Base-by-base conservation (phyloP, 495 filamentous ascomycete genomes). In the Xeromyces bisporus region DNA sequence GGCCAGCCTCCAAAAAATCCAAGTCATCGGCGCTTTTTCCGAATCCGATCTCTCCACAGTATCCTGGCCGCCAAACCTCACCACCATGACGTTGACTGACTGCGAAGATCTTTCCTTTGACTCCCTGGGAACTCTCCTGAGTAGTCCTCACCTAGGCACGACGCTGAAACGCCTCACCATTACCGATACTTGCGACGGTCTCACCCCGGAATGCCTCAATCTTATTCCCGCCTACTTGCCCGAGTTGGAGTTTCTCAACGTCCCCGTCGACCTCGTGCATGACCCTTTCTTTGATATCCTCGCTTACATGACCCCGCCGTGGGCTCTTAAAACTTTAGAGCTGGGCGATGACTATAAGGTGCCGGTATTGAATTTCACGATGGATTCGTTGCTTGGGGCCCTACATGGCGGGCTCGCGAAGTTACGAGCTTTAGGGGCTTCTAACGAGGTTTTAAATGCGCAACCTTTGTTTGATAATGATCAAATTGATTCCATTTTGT, bases 201-300 rank as follows among this genome's bases (percentile, higher is more conserved):
- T 55, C 12, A 34, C 39, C 11, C 41, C 42, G 1, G 43, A 49
- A 23, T 49, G 38, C 4, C 42, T 55, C 17, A 41, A 40, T 25
- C 30, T 37, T 6, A 40, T 51, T n/a, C 46, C 44, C 4, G 34
- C 39, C 10, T 49, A 43, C 21, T 30, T 51, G 6, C 47, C 51
- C 6, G 26, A 24, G 6, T 28, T 55, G 3, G 32, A 28, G 15
- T 48, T 41, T 28, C 48, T 55, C 29, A 47, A 44, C 31, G 25
- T 51, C 11, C 51, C 51, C 15, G 51, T 47, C 12, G 51, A 55
- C 21, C 28, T 49, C 13, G 40, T 51, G 6, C 32, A 47, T 1
- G 36, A 46, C 10, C 41, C 35, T 2, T 55, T 55, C 36, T 49
- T 55, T 42, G 41, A 48, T 12, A 31, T 50, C 28, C 29, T 53